A percentile compares a stretch with the other conserved stretches of the same genome.
Evolutionary conservation across 768 basidiomycete genomes (phyloP).

Genomic region (Glaciozyma antarctica): DNA sequence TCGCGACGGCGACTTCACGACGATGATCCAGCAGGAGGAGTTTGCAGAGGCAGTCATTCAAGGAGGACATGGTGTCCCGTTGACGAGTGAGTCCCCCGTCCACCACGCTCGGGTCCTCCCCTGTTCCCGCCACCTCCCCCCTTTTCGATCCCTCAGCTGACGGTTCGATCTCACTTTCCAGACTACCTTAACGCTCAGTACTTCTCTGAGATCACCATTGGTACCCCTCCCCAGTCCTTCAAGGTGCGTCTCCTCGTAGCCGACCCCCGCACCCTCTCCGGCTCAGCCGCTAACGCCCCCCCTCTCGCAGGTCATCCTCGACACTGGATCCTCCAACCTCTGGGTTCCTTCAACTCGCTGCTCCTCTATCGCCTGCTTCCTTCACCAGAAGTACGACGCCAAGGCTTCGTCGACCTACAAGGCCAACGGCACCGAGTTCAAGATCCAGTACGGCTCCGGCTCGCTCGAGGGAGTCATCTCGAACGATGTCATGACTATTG

Average conservation of each 20-base stretch:
- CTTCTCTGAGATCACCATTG: conserved; percentile 74
- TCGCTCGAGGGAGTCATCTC: conserved; percentile 96
- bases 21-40: conserved; percentile 55
- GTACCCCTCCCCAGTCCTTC: conserved; percentile 71
- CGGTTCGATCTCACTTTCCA: conserved; percentile 37
- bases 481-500: conserved; percentile 66
- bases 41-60: conserved; percentile 44
- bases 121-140: not conserved
- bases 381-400: conserved; percentile 70
- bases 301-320: conserved; percentile 49
- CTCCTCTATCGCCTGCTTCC: conserved; percentile 84
- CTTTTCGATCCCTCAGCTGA: not conserved
- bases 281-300: not conserved
- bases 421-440: conserved; percentile 76
- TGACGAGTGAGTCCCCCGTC: conserved; percentile 60
- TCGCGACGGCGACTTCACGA: conserved; percentile 20
- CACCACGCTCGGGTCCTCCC: not conserved
- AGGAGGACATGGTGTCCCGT: conserved; percentile 76
- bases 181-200: conserved; percentile 98
- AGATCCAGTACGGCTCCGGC: conserved; percentile 89
- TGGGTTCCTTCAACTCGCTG: conserved; percentile 49
- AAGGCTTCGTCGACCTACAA: conserved; percentile 70
- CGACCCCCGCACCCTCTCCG: conserved; percentile 67
- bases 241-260: conserved; percentile 37
- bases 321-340: conserved; percentile 49